Conservation (phyloP, 2,329 filamentous ascomycete genomes). For the Alternaria arborescens region DNA sequence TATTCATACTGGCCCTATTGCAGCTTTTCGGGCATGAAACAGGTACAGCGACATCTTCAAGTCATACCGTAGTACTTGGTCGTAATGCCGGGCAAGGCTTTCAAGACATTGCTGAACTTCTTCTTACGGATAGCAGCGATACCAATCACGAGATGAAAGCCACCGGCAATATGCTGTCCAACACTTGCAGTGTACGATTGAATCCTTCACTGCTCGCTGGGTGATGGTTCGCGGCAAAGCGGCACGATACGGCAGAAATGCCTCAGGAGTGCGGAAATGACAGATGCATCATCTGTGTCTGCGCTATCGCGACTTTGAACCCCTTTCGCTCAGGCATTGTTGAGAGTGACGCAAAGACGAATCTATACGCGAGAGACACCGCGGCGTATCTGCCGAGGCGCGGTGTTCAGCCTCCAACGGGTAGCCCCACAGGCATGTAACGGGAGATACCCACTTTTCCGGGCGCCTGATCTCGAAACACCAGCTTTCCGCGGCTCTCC, state of each 20-base stretch:
- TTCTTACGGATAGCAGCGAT: neutral
- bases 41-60: neutral
- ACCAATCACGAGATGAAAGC: neutral
- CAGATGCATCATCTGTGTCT: neutral
- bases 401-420: constrained; percentile 14
- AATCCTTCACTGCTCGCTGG: neutral
- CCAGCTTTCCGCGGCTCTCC: constrained; percentile 18
- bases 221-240: neutral
- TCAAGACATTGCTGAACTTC: neutral
- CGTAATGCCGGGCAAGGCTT: too few relatives aligned
- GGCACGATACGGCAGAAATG: neutral
- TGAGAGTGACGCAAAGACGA: neutral
- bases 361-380: neutral
- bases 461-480: constrained; percentile 31
- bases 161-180: neutral
- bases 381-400: constrained; percentile 7
- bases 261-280: constrained; percentile 4
- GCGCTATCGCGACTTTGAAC: neutral
- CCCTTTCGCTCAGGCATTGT: constrained; percentile 3
- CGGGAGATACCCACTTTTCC: constrained; percentile 19
- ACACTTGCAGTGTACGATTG: neutral
- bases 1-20: neutral
- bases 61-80: neutral
- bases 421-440: constrained; percentile 24
- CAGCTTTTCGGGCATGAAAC: neutral